Evolutionary conservation across 345 rosid species (phyloP), one percentile per base, ranked within the genome.

Genomic region (Populus euphratica): DNA sequence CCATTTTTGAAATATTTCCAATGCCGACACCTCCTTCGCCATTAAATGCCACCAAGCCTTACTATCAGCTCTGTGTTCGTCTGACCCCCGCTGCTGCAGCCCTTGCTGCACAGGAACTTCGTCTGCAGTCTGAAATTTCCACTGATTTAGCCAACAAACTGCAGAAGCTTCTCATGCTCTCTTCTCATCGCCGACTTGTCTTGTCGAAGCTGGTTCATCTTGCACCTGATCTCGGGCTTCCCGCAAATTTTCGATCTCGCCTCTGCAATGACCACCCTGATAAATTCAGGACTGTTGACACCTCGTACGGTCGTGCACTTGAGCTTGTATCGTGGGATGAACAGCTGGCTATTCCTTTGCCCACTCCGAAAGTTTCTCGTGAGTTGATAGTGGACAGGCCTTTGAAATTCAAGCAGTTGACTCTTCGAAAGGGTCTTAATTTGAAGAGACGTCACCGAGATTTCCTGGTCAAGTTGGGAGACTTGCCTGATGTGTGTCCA

Each of bases 281-380:
- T 14, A 89, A 83, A 82, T 91, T 95, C 84, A 93, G 84, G 90
- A 88, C 85, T 29, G 90, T 91, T 10, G 92, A 89, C 36, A 93
- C 97, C 38, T 90, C 94, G 2, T 91, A 91, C 31, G 99, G 98
- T 49, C 90, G 88, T 69, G 98, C 98, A 0, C 86, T 93, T 2
- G 97, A 95, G 89, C 99, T 95, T 78, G 93, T 91, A 63, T 74
- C 82, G 5, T 95, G 97, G 98, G 90, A 90, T 79, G 84, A 84
- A 0, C 81, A 89, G 8, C 80, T 95, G 72, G 96, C 94, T 11
- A 62, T 79, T 31, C 87, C 88, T 38, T 52, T 91, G 67, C 83
- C 90, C 43, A 56, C 8, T 47, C 82, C 88, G 49, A 80, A 84
- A 50, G 83, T 72, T 61, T 69, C 81, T 23, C 83, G 70, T 7